Evolutionary conservation across 2,329 filamentous ascomycete species (phyloP), one percentile per base, ranked within the genome.

Genomic region (Lasiodiplodia hormozganensis): DNA sequence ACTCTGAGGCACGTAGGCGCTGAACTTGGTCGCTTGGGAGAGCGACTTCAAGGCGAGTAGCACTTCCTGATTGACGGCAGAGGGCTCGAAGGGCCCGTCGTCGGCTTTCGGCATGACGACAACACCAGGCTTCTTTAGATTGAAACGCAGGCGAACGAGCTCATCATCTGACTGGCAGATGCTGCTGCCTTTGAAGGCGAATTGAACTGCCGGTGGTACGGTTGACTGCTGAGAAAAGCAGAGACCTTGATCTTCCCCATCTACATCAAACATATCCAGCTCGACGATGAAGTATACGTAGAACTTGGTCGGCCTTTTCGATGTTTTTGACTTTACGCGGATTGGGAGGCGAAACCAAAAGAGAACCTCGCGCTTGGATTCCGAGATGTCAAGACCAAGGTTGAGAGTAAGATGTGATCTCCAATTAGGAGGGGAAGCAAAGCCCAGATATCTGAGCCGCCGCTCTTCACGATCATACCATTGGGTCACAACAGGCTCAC

Each of bases 201-300:
- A 65, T 7, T 34, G 23, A 31, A 65, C 62, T 4, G 62, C 5
- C 1, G 62, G 49, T 21, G 62, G 62, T 10, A 62, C 57, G 25
- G 4, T 49, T 5, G 57, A 7, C 28, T 38, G 58, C n/a, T 40
- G 38, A 21, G 58, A 62, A 43, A 62, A 49, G 10, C 16, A 49
- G 14, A 62, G 58, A 11, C 36, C 23, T 25, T 62, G 58, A 18
- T 34, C 58, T 47, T 62, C 58, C 23, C 38, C 58, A 34, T 62
- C 31, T 7, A 62, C 38, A 21, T 53, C 47, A 25, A 52, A 52
- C 49, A 53, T 53, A 28, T 65, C 62, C 12, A 36, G 47, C 47
- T 65, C 62, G 49, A 65, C 25, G 49, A 53, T 43, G 62, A 52
- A 65, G 62, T 65, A 53, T 11, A 65, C 31, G n/a, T 52, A 52